Evolutionary conservation across 139 green algal species (phyloP).

Genomic region (Chlorella sp.): DNA sequence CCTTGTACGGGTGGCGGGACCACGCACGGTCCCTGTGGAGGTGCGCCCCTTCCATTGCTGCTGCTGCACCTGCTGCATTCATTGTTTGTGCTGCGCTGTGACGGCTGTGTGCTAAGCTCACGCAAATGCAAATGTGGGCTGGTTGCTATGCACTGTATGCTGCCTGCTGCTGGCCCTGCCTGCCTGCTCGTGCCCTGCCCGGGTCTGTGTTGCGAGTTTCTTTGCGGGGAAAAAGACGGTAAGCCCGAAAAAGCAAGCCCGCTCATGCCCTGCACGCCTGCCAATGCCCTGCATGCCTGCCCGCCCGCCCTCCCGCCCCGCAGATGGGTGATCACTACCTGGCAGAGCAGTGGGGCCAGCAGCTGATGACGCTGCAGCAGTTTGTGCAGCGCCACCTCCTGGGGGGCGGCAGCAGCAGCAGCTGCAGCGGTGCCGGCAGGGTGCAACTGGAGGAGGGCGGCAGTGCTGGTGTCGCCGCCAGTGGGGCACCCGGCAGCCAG

Average conservation of each 20-base stretch:
- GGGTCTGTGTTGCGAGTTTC: too few species aligned
- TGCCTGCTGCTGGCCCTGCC: not conserved
- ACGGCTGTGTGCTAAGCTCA: not conserved
- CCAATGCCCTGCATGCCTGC: too few species aligned
- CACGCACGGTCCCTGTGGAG: constrained; percentile 91
- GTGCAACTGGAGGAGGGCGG: not conserved
- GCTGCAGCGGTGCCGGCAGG: not conserved
- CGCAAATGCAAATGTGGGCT: not conserved
- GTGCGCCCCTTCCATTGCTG: constrained; percentile 7
- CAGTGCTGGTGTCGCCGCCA: too few species aligned
- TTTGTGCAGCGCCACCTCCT: constrained; percentile 77
- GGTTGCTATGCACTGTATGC: not conserved
- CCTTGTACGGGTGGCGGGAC: constrained; percentile 71
- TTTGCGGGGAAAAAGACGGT: too few species aligned
- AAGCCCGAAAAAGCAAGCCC: too few species aligned
- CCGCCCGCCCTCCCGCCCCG: constrained; percentile 60
- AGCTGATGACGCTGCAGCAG: constrained; percentile 82
- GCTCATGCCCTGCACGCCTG: too few species aligned
- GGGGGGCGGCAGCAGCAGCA: not conserved
- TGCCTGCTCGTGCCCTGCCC: not conserved
- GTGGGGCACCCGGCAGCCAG: not conserved
- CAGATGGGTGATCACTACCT: constrained; percentile 87
- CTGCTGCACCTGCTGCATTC: not conserved
- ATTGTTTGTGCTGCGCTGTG: not conserved
- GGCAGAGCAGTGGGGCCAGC: constrained; percentile 79